Evolutionary conservation across 2,329 filamentous ascomycete genomes (phyloP).

Genomic region (Zasmidium angulare): DNA sequence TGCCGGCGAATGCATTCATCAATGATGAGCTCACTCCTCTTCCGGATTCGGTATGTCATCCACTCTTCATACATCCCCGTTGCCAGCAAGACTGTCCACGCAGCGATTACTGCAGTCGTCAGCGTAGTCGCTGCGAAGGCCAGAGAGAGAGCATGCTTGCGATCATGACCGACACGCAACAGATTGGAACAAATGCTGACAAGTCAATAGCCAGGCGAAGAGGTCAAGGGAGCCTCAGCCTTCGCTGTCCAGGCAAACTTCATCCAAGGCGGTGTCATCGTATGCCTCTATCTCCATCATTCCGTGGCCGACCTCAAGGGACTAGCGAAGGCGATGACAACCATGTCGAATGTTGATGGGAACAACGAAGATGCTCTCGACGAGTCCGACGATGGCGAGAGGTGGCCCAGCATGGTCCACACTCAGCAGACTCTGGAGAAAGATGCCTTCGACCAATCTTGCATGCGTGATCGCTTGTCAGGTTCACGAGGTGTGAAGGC

Average conservation of each 20-base stretch:
- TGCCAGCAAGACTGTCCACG: too few relatives aligned
- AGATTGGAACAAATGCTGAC: too few relatives aligned
- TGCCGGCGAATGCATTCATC: constrained; percentile 17
- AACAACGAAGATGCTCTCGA: too few relatives aligned
- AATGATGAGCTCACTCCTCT: constrained; percentile 16
- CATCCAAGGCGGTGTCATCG: constrained; percentile 23
- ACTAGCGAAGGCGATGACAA: constrained; percentile 16
- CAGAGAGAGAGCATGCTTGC: too few relatives aligned
- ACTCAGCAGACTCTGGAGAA: constrained; percentile 6
- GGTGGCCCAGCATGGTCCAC: not conserved
- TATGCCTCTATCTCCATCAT: constrained; percentile 24
- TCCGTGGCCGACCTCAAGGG: constrained; percentile 21
- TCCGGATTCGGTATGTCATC: too few relatives aligned
- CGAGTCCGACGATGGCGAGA: too few relatives aligned
- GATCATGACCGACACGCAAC: too few relatives aligned
- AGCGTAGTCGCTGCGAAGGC: too few relatives aligned
- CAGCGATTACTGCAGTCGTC: too few relatives aligned
- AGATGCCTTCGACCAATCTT: constrained; percentile 13
- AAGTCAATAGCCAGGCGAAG: constrained; percentile 12
- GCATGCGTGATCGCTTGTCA: constrained; percentile 16
- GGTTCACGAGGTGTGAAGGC: constrained; percentile 14
- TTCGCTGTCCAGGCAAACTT: constrained; percentile 25
- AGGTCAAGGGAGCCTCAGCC: constrained; percentile 6
- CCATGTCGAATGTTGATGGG: constrained; percentile 13
- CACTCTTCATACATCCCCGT: too few relatives aligned